Percentiles rank a stretch among this genome's conserved stretches.
These are phyloP conservation scores for Rutstroemia sp. DNA, from an alignment of 2,329 filamentous ascomycete species.

Conservation along the genomic window DNA sequence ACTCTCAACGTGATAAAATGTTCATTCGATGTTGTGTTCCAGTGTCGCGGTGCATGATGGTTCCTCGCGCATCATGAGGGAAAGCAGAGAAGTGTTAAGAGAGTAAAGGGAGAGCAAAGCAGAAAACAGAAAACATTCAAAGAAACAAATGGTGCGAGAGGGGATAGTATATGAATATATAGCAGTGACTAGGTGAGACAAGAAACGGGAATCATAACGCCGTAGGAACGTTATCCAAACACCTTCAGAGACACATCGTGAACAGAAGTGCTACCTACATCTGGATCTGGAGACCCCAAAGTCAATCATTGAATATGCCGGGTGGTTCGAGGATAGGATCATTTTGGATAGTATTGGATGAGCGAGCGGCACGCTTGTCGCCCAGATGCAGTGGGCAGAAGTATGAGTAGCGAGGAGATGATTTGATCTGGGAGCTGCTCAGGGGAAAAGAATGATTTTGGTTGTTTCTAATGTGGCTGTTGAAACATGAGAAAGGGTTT, in stretches of 20 bases:
- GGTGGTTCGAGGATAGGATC: neutral
- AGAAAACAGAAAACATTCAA: neutral
- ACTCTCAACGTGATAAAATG: neutral
- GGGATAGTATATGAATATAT: neutral
- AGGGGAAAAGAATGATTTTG: neutral
- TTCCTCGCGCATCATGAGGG: neutral
- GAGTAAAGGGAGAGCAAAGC: neutral
- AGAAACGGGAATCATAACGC: neutral
- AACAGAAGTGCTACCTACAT: neutral
- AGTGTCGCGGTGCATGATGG: neutral
- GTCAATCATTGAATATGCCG: neutral
- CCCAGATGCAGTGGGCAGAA: neutral
- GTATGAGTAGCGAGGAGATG: neutral
- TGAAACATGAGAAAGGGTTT: slow-evolving; percentile 3
- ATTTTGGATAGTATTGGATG: neutral
- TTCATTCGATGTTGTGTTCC: slow-evolving; percentile 3
- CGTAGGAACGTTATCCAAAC: neutral
- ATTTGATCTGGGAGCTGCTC: too few species aligned
- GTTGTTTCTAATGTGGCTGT: neutral
- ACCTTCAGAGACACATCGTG: neutral
- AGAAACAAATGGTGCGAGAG: neutral
- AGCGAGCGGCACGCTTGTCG: neutral
- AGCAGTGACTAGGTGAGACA: neutral
- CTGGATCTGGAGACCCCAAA: neutral
- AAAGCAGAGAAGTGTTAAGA: neutral